These are phyloP conservation scores for Epichloe sibirici DNA, from an alignment of 2,329 filamentous ascomycete species.

Conservation along the genomic window DNA sequence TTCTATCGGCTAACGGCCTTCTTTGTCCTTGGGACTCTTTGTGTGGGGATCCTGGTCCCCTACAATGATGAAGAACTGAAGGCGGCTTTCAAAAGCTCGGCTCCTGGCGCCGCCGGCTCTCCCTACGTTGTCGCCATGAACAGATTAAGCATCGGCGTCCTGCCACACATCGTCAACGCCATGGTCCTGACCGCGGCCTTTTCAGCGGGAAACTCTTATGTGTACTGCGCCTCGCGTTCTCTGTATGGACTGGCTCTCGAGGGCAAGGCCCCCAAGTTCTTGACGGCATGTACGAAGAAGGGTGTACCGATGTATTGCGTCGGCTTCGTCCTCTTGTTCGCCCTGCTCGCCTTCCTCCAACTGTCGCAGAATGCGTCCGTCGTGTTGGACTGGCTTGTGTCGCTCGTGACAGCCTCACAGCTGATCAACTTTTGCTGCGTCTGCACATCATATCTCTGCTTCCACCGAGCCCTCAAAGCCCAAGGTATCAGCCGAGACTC, in stretches of 20 bases:
- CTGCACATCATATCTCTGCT: conserved; percentile 59
- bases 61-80: conserved; percentile 52
- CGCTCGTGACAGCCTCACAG: conserved; percentile 57
- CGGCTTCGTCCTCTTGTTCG: conserved; percentile 49
- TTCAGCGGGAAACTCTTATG: conserved; percentile 53
- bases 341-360: conserved; percentile 62
- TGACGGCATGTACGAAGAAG: conserved; percentile 46
- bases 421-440: conserved; percentile 62
- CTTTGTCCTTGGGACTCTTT: conserved; percentile 62
- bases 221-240: conserved; percentile 55
- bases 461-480: conserved; percentile 53
- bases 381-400: conserved; percentile 63
- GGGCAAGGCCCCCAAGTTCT: conserved; percentile 48
- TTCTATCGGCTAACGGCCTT: conserved; percentile 68
- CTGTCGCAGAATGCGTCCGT: conserved; percentile 52
- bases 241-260: conserved; percentile 58
- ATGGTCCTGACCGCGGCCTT: conserved; percentile 56
- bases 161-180: conserved; percentile 63
- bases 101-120: conserved; percentile 57
- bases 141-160: conserved; percentile 45
- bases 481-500: conserved; percentile 56
- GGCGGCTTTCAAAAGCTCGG: conserved; percentile 43
- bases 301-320: conserved; percentile 71
- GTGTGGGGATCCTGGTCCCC: conserved; percentile 59
- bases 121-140: conserved; percentile 59